These are phyloP conservation scores for Micractinium conductrix DNA, from an alignment of 139 green algal genomes.

Conservation along the genomic window DNA sequence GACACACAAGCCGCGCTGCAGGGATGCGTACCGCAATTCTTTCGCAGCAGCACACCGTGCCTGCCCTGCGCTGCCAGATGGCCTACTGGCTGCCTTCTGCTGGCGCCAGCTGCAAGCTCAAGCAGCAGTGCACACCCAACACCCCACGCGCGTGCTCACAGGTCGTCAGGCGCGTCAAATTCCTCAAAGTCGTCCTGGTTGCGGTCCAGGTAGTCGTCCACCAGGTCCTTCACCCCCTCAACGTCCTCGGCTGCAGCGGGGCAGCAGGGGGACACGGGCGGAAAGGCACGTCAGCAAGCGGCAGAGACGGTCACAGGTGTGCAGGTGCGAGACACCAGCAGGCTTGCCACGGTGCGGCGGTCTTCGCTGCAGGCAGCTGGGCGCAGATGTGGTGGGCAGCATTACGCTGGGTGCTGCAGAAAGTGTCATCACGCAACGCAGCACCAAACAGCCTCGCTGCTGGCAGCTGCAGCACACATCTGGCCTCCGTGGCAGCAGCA, in stretches of 20 bases:
- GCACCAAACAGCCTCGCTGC: not conserved
- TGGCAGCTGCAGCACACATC: not conserved
- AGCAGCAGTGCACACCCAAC: not conserved
- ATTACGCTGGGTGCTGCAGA: no score
- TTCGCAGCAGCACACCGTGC: not conserved
- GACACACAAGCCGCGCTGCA: not conserved
- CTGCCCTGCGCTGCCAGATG: not conserved
- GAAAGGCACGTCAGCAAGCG: no score
- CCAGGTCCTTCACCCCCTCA: conserved; percentile 78
- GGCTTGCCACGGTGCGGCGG: no score
- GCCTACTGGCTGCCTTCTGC: not conserved
- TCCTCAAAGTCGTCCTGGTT: conserved; percentile 84
- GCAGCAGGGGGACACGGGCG: not conserved
- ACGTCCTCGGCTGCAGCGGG: conserved; percentile 69
- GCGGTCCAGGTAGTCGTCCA: conserved; percentile 91
- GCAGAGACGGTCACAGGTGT: no score
- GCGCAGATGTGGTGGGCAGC: no score
- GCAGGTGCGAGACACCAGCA: no score
- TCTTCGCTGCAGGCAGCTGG: no score
- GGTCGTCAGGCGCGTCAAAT: conserved; percentile 61
- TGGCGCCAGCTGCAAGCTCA: not conserved
- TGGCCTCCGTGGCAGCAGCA: not conserved
- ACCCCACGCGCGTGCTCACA: conserved; percentile 8
- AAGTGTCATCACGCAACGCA: no score
- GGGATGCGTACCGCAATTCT: no score